Conservation (phyloP, 306 rosid genomes). For the Begonia masoniana region DNA sequence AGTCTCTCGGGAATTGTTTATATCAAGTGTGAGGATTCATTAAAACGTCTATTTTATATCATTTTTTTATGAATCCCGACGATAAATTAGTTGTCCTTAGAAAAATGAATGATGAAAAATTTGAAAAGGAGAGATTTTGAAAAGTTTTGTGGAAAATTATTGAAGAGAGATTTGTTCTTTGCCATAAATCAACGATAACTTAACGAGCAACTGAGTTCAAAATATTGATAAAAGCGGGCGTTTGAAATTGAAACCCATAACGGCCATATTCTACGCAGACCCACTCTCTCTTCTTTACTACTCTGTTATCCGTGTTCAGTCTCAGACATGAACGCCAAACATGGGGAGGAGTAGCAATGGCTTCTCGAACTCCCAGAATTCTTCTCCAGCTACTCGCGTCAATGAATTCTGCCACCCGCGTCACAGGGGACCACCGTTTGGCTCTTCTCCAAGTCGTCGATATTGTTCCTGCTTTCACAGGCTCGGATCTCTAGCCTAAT, state of each 20-base stretch:
- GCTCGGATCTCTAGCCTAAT: constrained; percentile 76
- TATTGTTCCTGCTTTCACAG: constrained; percentile 79
- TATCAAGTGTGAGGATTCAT: no score
- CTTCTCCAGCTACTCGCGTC: constrained; percentile 67
- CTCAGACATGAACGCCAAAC: not conserved
- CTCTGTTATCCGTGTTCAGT: not conserved
- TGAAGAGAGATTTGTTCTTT: no score
- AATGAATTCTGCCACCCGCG: constrained; percentile 72
- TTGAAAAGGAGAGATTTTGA: no score
- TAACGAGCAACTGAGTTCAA: constrained; percentile 1
- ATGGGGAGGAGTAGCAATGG: constrained; percentile 36
- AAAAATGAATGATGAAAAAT: no score
- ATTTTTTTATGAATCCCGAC: no score
- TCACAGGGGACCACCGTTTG: constrained; percentile 96
- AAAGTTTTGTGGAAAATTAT: no score
- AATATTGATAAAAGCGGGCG: not conserved
- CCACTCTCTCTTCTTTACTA: constrained; percentile 1
- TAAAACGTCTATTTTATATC: no score
- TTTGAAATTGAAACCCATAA: constrained; percentile 10
- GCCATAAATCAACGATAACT: no score
- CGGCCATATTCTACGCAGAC: not conserved
- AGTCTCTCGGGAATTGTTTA: no score
- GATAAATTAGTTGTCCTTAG: no score
- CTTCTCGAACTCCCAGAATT: constrained; percentile 76
- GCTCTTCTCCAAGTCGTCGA: constrained; percentile 88